phyloP scores from a whole-genome alignment of 306 rosid species.

The apple (Malus domestica) region ASM211411v1 NC_041792.1:19524407-19524906 shows the following conservation, averaged over 20 bases:
- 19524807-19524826: background rate
- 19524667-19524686: background rate
- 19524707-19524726: background rate
- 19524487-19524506: background rate
- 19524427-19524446: background rate
- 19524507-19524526: background rate
- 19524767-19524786: background rate
- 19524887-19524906: constrained; percentile 30
- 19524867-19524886: background rate
- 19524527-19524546: background rate
- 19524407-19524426: background rate
- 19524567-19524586: background rate
- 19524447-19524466: constrained; percentile 17
- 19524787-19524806: background rate
- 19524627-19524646: background rate
- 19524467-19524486: background rate
- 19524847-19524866: background rate
- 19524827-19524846: background rate
- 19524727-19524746: background rate
- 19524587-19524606: background rate
- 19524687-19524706: background rate
- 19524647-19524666: background rate
- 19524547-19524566: background rate
- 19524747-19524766: background rate
- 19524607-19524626: background rate